Percentiles rank a stretch among this genome's conserved stretches.
These are phyloP conservation scores for Yamadazyma membranifaciens DNA, from an alignment of 1,139 yeast genomes.

Conservation along the genomic window DNA sequence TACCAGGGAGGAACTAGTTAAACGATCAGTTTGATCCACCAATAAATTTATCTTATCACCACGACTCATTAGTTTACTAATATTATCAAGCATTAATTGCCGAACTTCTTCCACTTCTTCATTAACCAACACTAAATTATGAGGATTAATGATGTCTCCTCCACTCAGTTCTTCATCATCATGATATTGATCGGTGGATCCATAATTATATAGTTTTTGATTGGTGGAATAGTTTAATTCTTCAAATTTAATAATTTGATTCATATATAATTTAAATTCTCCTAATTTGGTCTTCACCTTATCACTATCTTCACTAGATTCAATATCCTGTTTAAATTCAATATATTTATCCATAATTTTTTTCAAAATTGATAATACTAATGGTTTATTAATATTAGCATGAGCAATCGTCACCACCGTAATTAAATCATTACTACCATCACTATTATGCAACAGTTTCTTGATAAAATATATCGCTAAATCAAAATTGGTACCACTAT, in stretches of 20 bases:
- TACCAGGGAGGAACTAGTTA: constrained; percentile 66
- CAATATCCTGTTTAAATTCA: constrained; percentile 34
- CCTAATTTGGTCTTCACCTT: constrained; percentile 32
- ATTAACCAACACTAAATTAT: constrained; percentile 39
- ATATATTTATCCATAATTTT: constrained; percentile 50
- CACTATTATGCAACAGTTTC: constrained; percentile 36
- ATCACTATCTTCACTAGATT: constrained; percentile 14
- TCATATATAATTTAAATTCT: constrained; percentile 53
- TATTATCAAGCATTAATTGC: constrained; percentile 66
- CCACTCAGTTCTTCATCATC: constrained; percentile 19
- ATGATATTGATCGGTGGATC: constrained; percentile 21
- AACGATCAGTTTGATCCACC: constrained; percentile 78
- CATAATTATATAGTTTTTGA: constrained; percentile 34
- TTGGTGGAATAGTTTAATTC: constrained; percentile 45
- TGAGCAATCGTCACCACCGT: constrained; percentile 51
- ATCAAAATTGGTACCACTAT: constrained; percentile 27
- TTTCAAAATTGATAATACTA: constrained; percentile 47
- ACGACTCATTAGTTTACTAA: constrained; percentile 67
- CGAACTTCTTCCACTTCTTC: constrained; percentile 55
- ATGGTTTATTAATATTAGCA: constrained; percentile 40
- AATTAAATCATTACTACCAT: constrained; percentile 49
- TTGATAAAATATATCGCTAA: constrained; percentile 51
- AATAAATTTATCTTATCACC: constrained; percentile 76
- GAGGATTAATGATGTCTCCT: constrained; percentile 32
- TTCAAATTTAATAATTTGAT: constrained; percentile 49